Base-by-base conservation (phyloP, 805 yeast species). In the Debaryomyces prosopidis region DNA sequence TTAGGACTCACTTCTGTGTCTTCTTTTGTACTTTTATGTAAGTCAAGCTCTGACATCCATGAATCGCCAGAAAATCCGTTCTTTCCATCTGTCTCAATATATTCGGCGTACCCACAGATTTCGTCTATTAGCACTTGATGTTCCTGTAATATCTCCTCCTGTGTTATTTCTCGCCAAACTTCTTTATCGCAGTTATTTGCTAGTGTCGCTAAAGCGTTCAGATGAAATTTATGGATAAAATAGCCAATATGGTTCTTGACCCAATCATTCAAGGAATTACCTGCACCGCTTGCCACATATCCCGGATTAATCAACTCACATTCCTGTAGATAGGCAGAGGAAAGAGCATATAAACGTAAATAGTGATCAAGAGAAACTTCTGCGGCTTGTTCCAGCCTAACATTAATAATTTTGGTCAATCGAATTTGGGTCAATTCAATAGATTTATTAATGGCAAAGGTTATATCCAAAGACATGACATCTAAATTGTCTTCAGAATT, bases 291-390 rank as follows among this genome's bases (percentile, higher is more conserved):
- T 0, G 81, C 74, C 6, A 79, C 74, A 45, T 76, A 80, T 0
- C 96, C 96, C 4, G 77, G 77, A 43, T 89, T 82, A 4, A 91
- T 78, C 11, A 82, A 73, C 62, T 94, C 98, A 62, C 96, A 88
- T 58, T 89, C 96, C 39, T 79, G 80, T 35, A 90, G 71, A 59
- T 91, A 91, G 17, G 84, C 72, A 0, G 84, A 79, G 45, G 83
- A 81, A 11, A 87, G 68, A 2, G 85, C 72, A 62, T 82, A 89
- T 42, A 89, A 76, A 47, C 82, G 70, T 39, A 88, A 57, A 65
- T 90, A 91, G 51, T 76, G 79, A n/a, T 77, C 76, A 7, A 80
- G 70, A 2, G 84, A 63, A 17, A 84, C 62, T 33, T 72, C 75
- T 0, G 88, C 78, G 11, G 81, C 82, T 50, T 86, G 81, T 36